Evolutionary conservation across 1,139 yeast species (phyloP).

Genomic region (Zygosaccharomyces pseudobailii): DNA sequence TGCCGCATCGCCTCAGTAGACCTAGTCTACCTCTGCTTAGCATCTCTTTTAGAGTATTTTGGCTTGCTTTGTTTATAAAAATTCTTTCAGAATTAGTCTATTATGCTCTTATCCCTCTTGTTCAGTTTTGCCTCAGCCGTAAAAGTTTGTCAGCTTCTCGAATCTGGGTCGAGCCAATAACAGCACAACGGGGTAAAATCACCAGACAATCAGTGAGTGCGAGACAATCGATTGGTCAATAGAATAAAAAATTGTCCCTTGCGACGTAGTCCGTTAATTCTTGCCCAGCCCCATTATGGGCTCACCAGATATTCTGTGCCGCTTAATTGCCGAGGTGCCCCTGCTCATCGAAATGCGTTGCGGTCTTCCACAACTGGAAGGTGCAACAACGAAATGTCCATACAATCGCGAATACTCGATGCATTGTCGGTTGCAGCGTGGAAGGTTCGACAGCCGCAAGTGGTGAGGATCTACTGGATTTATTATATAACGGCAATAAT

Average conservation of each 20-base stretch:
- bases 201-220: not conserved
- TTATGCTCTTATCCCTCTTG: not conserved
- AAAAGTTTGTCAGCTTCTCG: not conserved
- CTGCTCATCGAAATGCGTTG: not conserved
- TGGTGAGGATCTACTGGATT: conserved; percentile 2
- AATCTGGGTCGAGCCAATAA: not conserved
- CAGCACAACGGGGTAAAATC: not conserved
- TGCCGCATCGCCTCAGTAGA: not conserved
- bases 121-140: not conserved
- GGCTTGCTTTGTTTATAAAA: too few species aligned
- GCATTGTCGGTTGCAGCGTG: conserved; percentile 2
- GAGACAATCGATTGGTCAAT: not conserved
- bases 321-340: not conserved
- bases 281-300: not conserved
- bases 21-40: not conserved
- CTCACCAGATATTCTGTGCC: not conserved
- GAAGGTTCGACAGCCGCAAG: not conserved
- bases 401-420: conserved; percentile 3
- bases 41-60: not conserved
- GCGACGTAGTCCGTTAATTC: not conserved
- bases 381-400: conserved; percentile 2
- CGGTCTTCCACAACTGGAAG: conserved; percentile 3
- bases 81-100: too few species aligned
- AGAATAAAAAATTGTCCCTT: not conserved
- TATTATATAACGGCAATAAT: conserved; percentile 1